A percentile compares a stretch with the other conserved stretches of the same genome.
Conservation (phyloP, 2,329 filamentous ascomycete genomes). For the Ophiognomonia clavigignenti-juglandacearum region DNA sequence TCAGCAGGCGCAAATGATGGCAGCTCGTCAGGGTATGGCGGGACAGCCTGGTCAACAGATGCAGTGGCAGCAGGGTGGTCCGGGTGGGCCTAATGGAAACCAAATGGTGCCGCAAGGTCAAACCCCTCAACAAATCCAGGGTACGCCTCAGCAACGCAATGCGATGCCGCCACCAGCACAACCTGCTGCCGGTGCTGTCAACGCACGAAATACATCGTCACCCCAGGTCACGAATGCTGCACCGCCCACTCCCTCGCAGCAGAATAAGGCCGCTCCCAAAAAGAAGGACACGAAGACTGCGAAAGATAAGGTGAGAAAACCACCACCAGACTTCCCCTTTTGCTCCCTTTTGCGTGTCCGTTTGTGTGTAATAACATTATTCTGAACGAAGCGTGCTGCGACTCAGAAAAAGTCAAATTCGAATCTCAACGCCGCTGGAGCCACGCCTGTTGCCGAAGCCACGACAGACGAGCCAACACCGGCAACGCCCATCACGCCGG, state of each 20-base stretch:
- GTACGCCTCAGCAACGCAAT: slow-evolving; percentile 64
- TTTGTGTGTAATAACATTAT: slow-evolving; percentile 8
- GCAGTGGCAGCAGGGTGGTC: slow-evolving; percentile 37
- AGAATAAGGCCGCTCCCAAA: slow-evolving; percentile 69
- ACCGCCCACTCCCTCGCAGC: slow-evolving; percentile 71
- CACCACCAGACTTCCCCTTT: not conserved
- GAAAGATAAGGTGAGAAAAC: slow-evolving; percentile 60
- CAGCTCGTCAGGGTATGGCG: slow-evolving; percentile 31
- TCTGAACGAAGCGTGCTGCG: slow-evolving; percentile 34
- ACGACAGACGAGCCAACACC: slow-evolving; percentile 54
- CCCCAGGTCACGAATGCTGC: slow-evolving; percentile 61
- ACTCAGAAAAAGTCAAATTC: slow-evolving; percentile 61
- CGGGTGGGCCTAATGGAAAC: slow-evolving; percentile 32
- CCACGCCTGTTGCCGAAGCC: slow-evolving; percentile 54
- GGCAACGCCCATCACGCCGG: slow-evolving; percentile 60
- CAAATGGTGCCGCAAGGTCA: slow-evolving; percentile 39
- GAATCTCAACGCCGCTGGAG: slow-evolving; percentile 42
- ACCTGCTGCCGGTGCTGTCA: slow-evolving; percentile 38
- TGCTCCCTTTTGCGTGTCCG: slow-evolving; percentile 12
- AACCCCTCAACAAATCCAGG: slow-evolving; percentile 53
- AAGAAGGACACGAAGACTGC: slow-evolving; percentile 67
- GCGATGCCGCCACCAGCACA: slow-evolving; percentile 62
- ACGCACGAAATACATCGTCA: slow-evolving; percentile 53
- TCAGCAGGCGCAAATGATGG: slow-evolving; percentile 60
- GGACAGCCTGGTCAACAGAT: slow-evolving; percentile 38